Evolutionary conservation across 441 rosid genomes (phyloP), one percentile per base, ranked within the genome.

Genomic region (Melastoma candidum): DNA sequence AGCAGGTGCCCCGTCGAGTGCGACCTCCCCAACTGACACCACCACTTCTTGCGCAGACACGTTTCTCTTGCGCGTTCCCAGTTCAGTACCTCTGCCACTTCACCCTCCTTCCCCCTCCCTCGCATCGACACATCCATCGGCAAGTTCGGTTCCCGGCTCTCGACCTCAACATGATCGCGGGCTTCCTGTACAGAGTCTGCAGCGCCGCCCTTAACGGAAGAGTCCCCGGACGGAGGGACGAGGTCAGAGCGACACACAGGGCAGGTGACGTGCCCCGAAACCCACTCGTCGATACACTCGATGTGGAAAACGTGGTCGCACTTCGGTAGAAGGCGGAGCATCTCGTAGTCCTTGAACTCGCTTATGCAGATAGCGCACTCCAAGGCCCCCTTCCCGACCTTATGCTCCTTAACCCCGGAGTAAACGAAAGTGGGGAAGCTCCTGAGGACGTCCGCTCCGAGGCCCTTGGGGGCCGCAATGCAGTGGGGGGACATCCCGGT

Each of bases 1-100:
- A 49, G 46, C 17, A 54, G 54, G 54, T 62, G 66, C 32, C 66
- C 66, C 2, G 66, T 62, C 11, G 66, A 62, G 43, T 62, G 66
- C 0, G 66, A 62, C 49, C 55, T 43, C 8, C 41, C 41, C 6
- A 36, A 36, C 41, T 0, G 7, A 4, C 6, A 9, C 41, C 6
- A 9, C 6, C 41, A 17, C 22, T 17, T 36, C 41, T 36, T 36
- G 6, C 41, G 8, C 41, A 4, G 8, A 4, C 41, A 4, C 8
- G 41, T 4, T 36, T 36, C 8, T 6, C 7, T 36, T 36, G 6
- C 41, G 8, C 41, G 41, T 6, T 36, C 41, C 41, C 6, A 5
- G 41, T 36, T 36, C 41, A 2, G 41, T 3, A 36, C 41, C 41
- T 9, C 41, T 4, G 7, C 41, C 8, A 1, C 7, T 36, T 1